phyloP scores from a whole-genome alignment of 2,329 filamentous ascomycete species.

The Decorospora gaudefroyi region DNA sequence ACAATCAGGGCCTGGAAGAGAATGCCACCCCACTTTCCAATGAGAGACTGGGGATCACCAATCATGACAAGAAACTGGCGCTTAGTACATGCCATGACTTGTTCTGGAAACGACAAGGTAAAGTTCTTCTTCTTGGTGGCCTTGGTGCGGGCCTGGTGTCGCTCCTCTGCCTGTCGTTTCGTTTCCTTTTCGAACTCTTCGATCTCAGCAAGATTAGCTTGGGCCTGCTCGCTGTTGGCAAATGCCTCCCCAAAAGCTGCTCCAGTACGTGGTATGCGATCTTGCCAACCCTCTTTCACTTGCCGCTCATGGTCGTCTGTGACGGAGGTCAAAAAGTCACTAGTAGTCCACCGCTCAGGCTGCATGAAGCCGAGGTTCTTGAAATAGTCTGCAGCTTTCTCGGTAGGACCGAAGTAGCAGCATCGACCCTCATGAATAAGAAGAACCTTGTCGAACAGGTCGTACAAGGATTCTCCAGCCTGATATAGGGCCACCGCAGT shows the following conservation, averaged over 20 bases:
- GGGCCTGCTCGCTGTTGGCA: conserved; percentile 43
- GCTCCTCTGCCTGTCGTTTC: conserved; percentile 37
- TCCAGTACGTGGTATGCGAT: conserved; percentile 59
- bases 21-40: conserved; percentile 53
- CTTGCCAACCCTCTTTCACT: conserved; percentile 60
- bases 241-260: conserved; percentile 59
- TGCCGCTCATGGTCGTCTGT: conserved; percentile 65
- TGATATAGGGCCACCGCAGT: conserved; percentile 74
- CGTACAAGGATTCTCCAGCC: conserved; percentile 54
- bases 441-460: conserved; percentile 49
- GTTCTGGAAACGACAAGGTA: conserved; percentile 46
- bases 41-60: conserved; percentile 57
- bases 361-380: conserved; percentile 69
- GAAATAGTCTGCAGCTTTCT: conserved; percentile 67
- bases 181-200: conserved; percentile 48
- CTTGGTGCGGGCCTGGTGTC: conserved; percentile 39
- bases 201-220: conserved; percentile 48
- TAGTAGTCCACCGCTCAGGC: conserved; percentile 68
- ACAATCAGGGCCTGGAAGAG: conserved; percentile 49
- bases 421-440: conserved; percentile 50
- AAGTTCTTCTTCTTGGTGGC: conserved; percentile 51
- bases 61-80: conserved; percentile 57
- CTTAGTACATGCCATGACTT: conserved; percentile 48
- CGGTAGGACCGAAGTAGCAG: conserved; percentile 66
- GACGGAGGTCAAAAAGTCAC: conserved; percentile 74